Base-by-base conservation (phyloP, 2,329 filamentous ascomycete species). In the Calonectria leucothoes region DNA sequence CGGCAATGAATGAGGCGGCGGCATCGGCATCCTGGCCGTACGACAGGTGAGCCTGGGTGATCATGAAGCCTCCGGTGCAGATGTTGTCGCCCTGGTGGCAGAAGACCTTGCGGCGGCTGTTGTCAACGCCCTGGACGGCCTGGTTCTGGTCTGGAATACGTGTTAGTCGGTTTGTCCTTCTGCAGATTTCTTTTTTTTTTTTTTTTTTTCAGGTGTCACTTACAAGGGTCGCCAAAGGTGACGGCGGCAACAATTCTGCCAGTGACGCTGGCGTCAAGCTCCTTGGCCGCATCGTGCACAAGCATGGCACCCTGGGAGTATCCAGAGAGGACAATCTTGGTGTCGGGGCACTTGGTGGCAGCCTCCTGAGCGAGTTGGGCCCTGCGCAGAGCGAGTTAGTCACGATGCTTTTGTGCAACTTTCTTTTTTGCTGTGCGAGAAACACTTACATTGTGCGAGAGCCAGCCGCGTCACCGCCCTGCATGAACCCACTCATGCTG, bases 361-460 rank as follows among this genome's bases (percentile, higher is more conserved):
- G 86, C 85, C 74, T 86, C 27, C 51, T 76, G 33, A 31, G 80
- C 74, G 70, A 80, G 75, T 33, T 59, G 66, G 33, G 66, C 76
- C 78, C 78, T 80, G n/a, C 61, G 17, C 55, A 66, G 8, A 48
- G 37, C 35, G 12, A 27, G 55, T 70, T 52, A 70, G 61, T 25
- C 39, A 45, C 4, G 12, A 23, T 35, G 31, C n/a, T 35, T 33
- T 33, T 4, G 6, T 14, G 3, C n/a, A 5, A n/a, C n/a, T 35
- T 55, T 39, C 52, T 42, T 25, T 66, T 66, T 59, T 17, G 6
- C 49, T 51, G 11, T 68, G 20, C 1, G 39, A n/a, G 39, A n/a
- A n/a, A 45, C 39, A 81, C 87, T 90, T 87, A 82, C 87, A 90
- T 88, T 70, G 81, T 83, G 48, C 78, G 77, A 66, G 85, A 86